Conservation (phyloP, 441 rosid species). For the Macaranga tanarius region DNA sequence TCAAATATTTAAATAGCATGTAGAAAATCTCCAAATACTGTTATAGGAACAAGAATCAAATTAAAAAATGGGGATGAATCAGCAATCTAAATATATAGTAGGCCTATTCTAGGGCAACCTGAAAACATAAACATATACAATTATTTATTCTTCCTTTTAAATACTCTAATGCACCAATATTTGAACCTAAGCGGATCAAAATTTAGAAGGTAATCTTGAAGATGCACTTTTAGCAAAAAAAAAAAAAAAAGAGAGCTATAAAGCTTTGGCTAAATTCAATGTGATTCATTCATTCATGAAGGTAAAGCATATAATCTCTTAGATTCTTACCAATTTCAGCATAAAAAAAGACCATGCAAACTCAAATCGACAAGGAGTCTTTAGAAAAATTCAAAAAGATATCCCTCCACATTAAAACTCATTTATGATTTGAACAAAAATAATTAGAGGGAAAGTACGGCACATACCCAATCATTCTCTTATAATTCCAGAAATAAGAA, state of each 20-base stretch:
- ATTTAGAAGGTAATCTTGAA: not conserved
- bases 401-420: not conserved
- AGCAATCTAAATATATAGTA: not conserved
- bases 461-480: not conserved
- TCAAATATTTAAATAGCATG: not conserved
- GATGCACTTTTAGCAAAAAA: not conserved
- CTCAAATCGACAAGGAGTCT: not conserved
- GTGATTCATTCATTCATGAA: not conserved
- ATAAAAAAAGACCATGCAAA: not conserved
- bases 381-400: not conserved
- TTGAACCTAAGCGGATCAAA: not conserved
- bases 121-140: not conserved
- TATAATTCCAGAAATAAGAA: not conserved
- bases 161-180: not conserved
- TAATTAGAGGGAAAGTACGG: too few relatives aligned
- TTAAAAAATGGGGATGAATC: not conserved
- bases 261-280: not conserved
- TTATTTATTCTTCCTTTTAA: not conserved
- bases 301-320: not conserved
- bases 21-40: not conserved
- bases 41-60: not conserved
- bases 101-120: conserved; percentile 10
- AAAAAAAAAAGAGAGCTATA: too few relatives aligned
- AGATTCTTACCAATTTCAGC: not conserved
- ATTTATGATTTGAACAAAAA: not conserved